A percentile compares a stretch with the other conserved stretches of the same genome.
Conservation (phyloP, 2,329 filamentous ascomycete genomes). For the Periconia sp. region DNA sequence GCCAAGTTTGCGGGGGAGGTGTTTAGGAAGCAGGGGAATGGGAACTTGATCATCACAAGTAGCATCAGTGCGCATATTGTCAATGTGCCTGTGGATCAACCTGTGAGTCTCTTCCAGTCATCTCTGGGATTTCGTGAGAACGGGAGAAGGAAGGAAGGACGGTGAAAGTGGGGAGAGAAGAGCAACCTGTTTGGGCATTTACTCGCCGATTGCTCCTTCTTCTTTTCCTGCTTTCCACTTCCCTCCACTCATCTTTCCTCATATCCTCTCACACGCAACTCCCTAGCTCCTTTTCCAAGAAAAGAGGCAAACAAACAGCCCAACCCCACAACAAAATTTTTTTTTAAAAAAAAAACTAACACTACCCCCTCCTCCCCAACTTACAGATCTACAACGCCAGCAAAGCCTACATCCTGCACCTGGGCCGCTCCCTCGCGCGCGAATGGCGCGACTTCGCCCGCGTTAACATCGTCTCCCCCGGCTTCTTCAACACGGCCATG, state of each 20-base stretch:
- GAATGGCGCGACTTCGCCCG: slow-evolving; percentile 69
- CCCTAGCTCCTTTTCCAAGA: too few relatives aligned
- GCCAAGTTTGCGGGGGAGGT: slow-evolving; percentile 46
- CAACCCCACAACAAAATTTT: too few relatives aligned
- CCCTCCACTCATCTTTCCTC: too few relatives aligned
- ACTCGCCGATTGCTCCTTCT: too few relatives aligned
- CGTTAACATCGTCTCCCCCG: slow-evolving; percentile 66
- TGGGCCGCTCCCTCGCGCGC: slow-evolving; percentile 63
- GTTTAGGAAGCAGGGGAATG: slow-evolving; percentile 50
- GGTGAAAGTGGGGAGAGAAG: too few relatives aligned
- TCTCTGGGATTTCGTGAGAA: too few relatives aligned
- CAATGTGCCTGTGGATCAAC: slow-evolving; percentile 73
- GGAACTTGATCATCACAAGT: slow-evolving; percentile 65
- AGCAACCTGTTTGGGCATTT: too few relatives aligned
- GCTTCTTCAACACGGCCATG: slow-evolving; percentile 67
- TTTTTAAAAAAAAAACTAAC: neutral
- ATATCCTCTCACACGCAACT: too few relatives aligned
- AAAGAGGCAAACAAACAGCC: too few relatives aligned
- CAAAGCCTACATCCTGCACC: slow-evolving; percentile 65
- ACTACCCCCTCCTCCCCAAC: neutral
- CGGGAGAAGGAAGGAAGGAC: too few relatives aligned
- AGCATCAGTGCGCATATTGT: slow-evolving; percentile 76
- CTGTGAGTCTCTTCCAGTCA: slow-evolving; percentile 15
- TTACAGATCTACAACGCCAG: slow-evolving; percentile 43
- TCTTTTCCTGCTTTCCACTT: too few relatives aligned